Conservation (phyloP, 2,329 filamentous ascomycete genomes). For the Piedraia hortae region DNA sequence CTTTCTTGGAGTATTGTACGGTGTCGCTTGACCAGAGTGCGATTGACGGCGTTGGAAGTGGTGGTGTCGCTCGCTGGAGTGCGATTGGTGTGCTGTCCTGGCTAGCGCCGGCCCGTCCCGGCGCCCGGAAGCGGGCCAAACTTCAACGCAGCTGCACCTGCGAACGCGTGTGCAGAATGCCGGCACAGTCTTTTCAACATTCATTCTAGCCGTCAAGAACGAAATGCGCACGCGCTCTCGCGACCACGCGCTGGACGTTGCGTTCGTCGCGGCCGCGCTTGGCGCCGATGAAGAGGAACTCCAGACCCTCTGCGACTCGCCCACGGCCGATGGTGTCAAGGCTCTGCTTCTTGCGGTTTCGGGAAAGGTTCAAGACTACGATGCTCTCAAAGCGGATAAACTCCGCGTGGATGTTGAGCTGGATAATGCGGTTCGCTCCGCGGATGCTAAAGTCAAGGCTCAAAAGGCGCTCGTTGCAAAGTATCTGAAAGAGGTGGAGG, state of each 20-base stretch:
- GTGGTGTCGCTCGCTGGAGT: no score
- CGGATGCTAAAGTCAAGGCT: conserved; percentile 56
- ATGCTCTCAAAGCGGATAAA: conserved; percentile 64
- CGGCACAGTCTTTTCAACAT: no score
- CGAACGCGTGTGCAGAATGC: no score
- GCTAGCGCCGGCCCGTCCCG: no score
- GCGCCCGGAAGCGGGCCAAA: no score
- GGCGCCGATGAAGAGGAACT: conserved; percentile 38
- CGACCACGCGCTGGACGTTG: conserved; percentile 33
- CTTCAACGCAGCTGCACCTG: no score
- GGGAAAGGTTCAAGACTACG: conserved; percentile 54
- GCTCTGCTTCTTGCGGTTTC: conserved; percentile 48
- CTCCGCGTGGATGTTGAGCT: conserved; percentile 74
- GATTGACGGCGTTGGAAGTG: no score
- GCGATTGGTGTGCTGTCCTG: no score
- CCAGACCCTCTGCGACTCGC: conserved; percentile 31
- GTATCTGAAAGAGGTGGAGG: conserved; percentile 56
- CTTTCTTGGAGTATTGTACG: no score
- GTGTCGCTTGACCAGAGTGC: no score
- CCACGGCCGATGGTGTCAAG: conserved; percentile 53
- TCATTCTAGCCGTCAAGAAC: no score
- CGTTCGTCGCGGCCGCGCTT: conserved; percentile 46
- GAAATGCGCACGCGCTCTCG: conserved; percentile 22
- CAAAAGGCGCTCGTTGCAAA: conserved; percentile 64
- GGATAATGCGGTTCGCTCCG: conserved; percentile 62